Percentiles rank a stretch among this genome's conserved stretches.
Conservation (phyloP, 768 basidiomycete species). For the Pleurotus salmoneostramineus region DNA sequence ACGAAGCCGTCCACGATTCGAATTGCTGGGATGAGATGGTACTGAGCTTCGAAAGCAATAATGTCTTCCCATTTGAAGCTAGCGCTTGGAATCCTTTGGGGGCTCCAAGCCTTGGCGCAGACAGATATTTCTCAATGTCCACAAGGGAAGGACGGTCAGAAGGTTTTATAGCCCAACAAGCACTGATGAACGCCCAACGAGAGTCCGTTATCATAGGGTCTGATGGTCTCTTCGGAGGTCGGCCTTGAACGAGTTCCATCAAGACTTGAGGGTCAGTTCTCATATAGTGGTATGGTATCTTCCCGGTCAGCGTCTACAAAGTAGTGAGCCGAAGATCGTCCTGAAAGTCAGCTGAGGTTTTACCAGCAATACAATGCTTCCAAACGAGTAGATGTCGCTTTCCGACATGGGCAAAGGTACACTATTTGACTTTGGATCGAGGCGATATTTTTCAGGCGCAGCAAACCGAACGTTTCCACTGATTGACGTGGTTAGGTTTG, state of each 20-base stretch:
- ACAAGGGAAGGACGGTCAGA: not conserved
- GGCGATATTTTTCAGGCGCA: not conserved
- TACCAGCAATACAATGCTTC: conserved; percentile 2
- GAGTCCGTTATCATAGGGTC: not conserved
- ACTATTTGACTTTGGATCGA: too few relatives aligned
- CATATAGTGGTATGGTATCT: conserved; percentile 6
- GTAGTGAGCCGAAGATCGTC: not conserved
- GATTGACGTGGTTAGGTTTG: not conserved
- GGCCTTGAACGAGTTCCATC: not conserved
- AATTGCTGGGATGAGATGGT: not conserved
- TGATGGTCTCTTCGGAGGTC: not conserved
- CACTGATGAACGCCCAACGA: not conserved
- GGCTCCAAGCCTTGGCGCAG: not conserved
- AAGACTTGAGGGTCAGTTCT: conserved; percentile 5
- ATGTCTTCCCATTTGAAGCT: not conserved
- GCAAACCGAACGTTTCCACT: conserved; percentile 2
- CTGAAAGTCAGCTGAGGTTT: too few relatives aligned
- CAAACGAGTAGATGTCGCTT: conserved; percentile 6
- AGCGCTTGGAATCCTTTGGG: not conserved
- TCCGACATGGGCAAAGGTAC: not conserved
- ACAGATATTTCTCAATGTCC: not conserved
- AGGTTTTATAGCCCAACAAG: conserved; percentile 1
- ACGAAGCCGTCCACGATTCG: not conserved
- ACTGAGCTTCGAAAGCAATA: not conserved
- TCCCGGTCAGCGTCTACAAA: not conserved